Conservation (phyloP, 345 rosid species). For the Eucalyptus lansdowneana region DNA sequence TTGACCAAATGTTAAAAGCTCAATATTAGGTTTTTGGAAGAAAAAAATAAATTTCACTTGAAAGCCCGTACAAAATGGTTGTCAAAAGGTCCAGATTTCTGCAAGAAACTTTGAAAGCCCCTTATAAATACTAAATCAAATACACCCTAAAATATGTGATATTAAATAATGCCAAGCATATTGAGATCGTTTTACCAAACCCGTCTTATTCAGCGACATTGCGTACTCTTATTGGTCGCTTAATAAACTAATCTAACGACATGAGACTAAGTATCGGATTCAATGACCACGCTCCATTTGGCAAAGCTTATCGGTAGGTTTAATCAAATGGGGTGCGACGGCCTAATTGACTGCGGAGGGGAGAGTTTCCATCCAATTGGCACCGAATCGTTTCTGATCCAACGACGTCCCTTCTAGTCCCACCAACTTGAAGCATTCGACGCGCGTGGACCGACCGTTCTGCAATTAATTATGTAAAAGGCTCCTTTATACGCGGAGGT, state of each 20-base stretch:
- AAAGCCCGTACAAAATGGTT: fast-evolving
- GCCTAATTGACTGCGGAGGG: not conserved
- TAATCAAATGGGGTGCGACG: not conserved
- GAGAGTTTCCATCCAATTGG: not conserved
- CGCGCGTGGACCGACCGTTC: not conserved
- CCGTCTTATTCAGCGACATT: not conserved
- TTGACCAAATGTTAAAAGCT: fast-evolving
- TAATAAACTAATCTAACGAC: not conserved
- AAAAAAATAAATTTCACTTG: too few species aligned
- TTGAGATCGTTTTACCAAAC: not conserved
- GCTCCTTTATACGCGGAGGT: not conserved
- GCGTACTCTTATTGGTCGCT: not conserved
- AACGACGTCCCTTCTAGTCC: not conserved
- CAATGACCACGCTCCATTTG: fast-evolving
- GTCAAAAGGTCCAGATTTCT: fast-evolving
- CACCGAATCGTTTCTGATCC: not conserved
- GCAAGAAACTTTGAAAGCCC: fast-evolving
- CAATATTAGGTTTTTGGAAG: too few species aligned
- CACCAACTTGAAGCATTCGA: not conserved
- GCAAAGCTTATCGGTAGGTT: not conserved
- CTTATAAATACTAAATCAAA: fast-evolving
- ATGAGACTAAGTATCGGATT: not conserved
- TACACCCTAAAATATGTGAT: too few species aligned
- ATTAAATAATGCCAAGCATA: not conserved
- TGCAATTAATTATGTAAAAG: not conserved